Percentiles rank a stretch among this genome's conserved stretches.
phyloP scores from a whole-genome alignment of 192 early-diverging fungal species.

The Jimgerdemannia lactiflua region DNA sequence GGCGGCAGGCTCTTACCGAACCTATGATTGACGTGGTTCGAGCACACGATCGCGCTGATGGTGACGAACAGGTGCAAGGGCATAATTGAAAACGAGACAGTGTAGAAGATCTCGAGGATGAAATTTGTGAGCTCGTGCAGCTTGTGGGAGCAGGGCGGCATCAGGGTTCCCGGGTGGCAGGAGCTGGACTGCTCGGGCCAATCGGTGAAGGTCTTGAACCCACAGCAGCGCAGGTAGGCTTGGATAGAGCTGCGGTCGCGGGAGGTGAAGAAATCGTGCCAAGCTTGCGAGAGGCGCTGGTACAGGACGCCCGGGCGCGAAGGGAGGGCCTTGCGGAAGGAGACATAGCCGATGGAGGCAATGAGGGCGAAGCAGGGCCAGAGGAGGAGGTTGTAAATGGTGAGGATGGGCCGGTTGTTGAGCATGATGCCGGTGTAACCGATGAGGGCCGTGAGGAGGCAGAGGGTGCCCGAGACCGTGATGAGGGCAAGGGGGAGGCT shows the following conservation, averaged over 20 bases:
- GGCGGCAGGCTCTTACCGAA: conserved; percentile 35
- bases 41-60: conserved; percentile 38
- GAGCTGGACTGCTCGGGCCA: conserved; percentile 42
- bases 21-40: conserved; percentile 44
- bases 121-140: conserved; percentile 34
- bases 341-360: conserved; percentile 42
- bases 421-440: conserved; percentile 47
- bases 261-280: conserved; percentile 24
- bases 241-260: conserved; percentile 24
- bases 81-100: conserved; percentile 35
- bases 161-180: conserved; percentile 42
- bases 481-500: conserved; percentile 22
- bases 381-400: conserved; percentile 39
- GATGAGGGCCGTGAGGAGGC: conserved; percentile 29
- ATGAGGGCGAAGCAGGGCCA: conserved; percentile 47
- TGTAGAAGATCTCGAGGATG: conserved; percentile 34
- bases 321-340: conserved; percentile 34
- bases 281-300: conserved; percentile 19
- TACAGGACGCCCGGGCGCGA: conserved; percentile 24
- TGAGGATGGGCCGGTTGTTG: conserved; percentile 38
- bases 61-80: conserved; percentile 41
- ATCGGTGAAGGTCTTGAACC: conserved; percentile 41
- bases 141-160: conserved; percentile 37
- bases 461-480: conserved; percentile 28
- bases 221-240: conserved; percentile 43